These are phyloP conservation scores for Naganishia liquefaciens DNA, from an alignment of 1,284 basidiomycete genomes.

Conservation along the genomic window DNA sequence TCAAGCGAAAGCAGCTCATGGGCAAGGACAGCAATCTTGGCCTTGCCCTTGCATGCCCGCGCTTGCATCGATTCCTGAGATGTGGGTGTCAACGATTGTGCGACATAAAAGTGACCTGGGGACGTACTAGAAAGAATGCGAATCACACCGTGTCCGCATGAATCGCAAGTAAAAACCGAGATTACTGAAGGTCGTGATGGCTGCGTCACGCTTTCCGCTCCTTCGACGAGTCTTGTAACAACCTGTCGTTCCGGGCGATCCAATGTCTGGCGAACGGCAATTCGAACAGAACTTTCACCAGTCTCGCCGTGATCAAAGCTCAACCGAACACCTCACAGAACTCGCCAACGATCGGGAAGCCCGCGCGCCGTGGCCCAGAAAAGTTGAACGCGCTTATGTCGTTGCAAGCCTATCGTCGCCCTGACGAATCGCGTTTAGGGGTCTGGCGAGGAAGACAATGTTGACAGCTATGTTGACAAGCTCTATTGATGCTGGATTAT, in stretches of 20 bases:
- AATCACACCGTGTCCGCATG: slow-evolving; percentile 21
- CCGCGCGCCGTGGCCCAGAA: slow-evolving; percentile 1
- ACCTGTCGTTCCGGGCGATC: neutral
- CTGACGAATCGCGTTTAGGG: too few species aligned
- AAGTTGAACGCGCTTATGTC: slow-evolving; percentile 1
- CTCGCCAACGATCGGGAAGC: slow-evolving; percentile 15
- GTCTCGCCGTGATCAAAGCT: neutral
- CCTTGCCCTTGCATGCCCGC: slow-evolving; percentile 28
- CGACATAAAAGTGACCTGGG: too few species aligned
- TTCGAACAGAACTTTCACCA: neutral
- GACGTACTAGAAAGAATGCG: slow-evolving; percentile 16
- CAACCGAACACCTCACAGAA: slow-evolving; percentile 1
- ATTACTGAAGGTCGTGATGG: neutral
- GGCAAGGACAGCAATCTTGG: slow-evolving; percentile 28
- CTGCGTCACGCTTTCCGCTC: neutral
- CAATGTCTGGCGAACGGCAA: neutral
- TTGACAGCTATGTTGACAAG: too few species aligned
- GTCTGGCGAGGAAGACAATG: too few species aligned
- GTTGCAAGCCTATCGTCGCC: too few species aligned
- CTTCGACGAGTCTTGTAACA: neutral
- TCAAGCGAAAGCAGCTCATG: slow-evolving; percentile 26
- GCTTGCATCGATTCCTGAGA: slow-evolving; percentile 25
- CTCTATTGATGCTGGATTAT: too few species aligned
- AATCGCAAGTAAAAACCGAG: neutral
- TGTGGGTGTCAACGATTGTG: neutral